Evolutionary conservation across 768 basidiomycete species (phyloP).

Genomic region (Tubosaeta sp.): DNA sequence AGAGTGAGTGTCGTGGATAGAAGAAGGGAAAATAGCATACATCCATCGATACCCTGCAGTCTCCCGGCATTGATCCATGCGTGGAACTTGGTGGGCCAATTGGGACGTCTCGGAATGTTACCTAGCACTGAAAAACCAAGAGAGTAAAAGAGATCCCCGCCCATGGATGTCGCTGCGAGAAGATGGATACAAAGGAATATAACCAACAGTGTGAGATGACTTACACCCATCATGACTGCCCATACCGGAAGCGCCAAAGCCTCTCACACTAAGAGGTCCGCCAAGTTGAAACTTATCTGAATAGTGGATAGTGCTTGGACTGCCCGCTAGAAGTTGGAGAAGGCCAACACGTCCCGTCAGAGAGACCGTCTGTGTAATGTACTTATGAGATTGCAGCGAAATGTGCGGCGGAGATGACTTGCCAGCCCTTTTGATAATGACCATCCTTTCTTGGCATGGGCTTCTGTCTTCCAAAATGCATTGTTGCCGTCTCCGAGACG

Average conservation of each 20-base stretch:
- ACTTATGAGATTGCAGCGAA: background rate
- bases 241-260: conserved; percentile 71
- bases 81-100: conserved; percentile 88
- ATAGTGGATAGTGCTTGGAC: conserved; percentile 44
- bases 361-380: conserved; percentile 60
- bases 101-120: conserved; percentile 61
- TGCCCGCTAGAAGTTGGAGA: conserved; percentile 55
- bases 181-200: background rate
- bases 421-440: conserved; percentile 18
- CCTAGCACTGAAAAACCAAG: conserved; percentile 72
- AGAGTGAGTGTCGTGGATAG: background rate
- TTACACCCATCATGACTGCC: conserved; percentile 73
- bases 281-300: conserved; percentile 91
- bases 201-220: conserved; percentile 17
- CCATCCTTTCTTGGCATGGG: conserved; percentile 21
- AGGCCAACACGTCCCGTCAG: conserved; percentile 69
- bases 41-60: conserved; percentile 54
- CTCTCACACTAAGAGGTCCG: conserved; percentile 80
- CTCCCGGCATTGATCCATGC: conserved; percentile 79
- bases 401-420: conserved; percentile 4
- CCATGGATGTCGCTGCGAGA: conserved; percentile 71
- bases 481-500: conserved; percentile 21
- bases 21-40: conserved; percentile 35
- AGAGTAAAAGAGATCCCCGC: conserved; percentile 81
- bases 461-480: conserved; percentile 27